Conservation (phyloP, 139 green algal genomes). For the Pycnococcus provasolii region DNA sequence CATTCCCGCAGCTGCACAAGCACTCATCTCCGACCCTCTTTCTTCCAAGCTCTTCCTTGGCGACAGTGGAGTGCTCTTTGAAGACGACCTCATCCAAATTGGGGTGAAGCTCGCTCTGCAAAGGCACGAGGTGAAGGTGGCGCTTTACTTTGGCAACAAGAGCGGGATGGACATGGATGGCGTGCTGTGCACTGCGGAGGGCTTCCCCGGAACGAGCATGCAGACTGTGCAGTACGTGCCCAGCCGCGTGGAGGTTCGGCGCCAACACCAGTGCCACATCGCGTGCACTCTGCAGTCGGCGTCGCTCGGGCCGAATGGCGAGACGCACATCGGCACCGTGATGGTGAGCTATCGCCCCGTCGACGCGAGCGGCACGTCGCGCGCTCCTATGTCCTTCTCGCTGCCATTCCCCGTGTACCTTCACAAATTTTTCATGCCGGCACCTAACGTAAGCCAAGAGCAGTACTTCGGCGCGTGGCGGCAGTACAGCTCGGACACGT, state of each 20-base stretch:
- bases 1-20: not conserved
- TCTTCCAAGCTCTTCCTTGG: conserved; percentile 41
- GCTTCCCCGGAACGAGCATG: conserved; percentile 15
- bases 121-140: conserved; percentile 41
- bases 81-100: conserved; percentile 79
- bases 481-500: conserved; percentile 23
- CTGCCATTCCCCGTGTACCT: not conserved
- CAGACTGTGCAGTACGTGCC: conserved; percentile 40
- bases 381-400: conserved; percentile 13
- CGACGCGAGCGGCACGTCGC: not conserved
- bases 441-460: conserved; percentile 18
- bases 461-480: conserved; percentile 44
- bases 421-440: conserved; percentile 4
- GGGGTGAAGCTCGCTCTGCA: conserved; percentile 67
- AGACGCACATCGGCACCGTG: too few species aligned
- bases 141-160: conserved; percentile 90
- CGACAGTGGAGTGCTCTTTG: conserved; percentile 77
- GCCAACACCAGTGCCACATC: conserved; percentile 41
- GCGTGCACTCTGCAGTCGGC: not conserved
- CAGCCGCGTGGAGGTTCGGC: conserved; percentile 36
- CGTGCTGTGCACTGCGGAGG: conserved; percentile 30
- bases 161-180: conserved; percentile 27
- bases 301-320: not conserved
- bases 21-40: conserved; percentile 50
- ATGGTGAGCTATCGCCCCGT: too few species aligned